Evolutionary conservation across 2,329 filamentous ascomycete genomes (phyloP).

Genomic region (Arthrobotrys sinensis): DNA sequence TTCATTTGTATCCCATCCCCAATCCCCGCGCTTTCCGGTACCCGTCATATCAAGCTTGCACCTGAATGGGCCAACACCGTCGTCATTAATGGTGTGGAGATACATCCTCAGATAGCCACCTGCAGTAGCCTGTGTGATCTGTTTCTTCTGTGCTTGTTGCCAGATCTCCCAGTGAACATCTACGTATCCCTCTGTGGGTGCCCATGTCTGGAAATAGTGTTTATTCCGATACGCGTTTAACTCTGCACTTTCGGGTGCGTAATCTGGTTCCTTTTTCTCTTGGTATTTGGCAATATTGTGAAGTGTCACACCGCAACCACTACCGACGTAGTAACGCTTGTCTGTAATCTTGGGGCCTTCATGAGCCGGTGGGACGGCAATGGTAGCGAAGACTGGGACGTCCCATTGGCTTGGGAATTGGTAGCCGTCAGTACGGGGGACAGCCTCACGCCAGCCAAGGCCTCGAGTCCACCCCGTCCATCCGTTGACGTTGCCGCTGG

Average conservation of each 20-base stretch:
- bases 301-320: conserved; percentile 13
- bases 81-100: conserved; percentile 24
- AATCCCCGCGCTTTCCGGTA: background rate
- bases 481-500: background rate
- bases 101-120: conserved; percentile 18
- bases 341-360: background rate
- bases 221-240: background rate
- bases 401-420: conserved; percentile 20
- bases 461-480: conserved; percentile 20
- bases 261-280: conserved; percentile 1
- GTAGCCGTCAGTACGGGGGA: background rate
- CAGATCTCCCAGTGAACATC: conserved; percentile 22
- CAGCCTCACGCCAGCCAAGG: background rate
- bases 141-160: conserved; percentile 20
- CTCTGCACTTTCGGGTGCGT: background rate
- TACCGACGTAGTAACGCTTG: background rate
- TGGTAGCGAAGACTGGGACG: conserved; percentile 14
- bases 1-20: conserved; percentile 7
- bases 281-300: conserved; percentile 8
- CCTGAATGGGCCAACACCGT: conserved; percentile 14
- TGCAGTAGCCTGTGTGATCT: conserved; percentile 11
- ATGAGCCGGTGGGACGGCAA: background rate
- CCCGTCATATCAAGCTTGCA: conserved; percentile 15
- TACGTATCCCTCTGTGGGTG: background rate
- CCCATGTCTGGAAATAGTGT: background rate